Evolutionary conservation across 768 basidiomycete genomes (phyloP).

Genomic region (Termitomyces sp.): DNA sequence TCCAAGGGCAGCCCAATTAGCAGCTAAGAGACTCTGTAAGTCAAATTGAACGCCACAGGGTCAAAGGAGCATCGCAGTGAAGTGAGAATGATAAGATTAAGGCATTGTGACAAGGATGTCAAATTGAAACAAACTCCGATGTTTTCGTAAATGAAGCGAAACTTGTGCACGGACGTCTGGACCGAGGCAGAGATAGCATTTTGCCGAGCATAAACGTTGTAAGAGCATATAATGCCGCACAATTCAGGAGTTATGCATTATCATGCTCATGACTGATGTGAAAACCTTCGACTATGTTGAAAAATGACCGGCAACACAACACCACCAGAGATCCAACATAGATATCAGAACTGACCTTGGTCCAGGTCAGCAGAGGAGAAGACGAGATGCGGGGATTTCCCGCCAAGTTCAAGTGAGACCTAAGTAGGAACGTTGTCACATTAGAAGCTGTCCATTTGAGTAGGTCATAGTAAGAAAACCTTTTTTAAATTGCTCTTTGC

Average conservation of each 20-base stretch:
- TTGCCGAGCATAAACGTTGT: not conserved
- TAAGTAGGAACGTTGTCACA: constrained; percentile 19
- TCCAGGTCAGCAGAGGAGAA: constrained; percentile 92
- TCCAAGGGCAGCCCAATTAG: constrained; percentile 81
- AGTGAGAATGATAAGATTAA: not conserved
- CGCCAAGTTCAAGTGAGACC: constrained; percentile 92
- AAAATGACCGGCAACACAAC: not conserved
- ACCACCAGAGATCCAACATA: not conserved
- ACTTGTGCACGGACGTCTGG: not conserved
- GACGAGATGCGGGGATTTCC: constrained; percentile 85
- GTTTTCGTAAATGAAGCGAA: not conserved
- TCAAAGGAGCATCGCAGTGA: not conserved
- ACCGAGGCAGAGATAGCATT: not conserved
- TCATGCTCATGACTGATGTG: not conserved
- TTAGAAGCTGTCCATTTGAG: not conserved
- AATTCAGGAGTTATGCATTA: not conserved
- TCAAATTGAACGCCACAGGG: not conserved
- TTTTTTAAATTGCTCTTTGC: constrained; percentile 95
- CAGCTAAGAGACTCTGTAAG: constrained; percentile 39
- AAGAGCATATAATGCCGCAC: not conserved
- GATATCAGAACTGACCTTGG: constrained; percentile 46
- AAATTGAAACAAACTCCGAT: not conserved
- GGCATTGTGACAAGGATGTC: not conserved
- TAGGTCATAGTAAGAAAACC: constrained; percentile 28
- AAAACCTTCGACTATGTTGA: not conserved